Base-by-base conservation (phyloP, 805 yeast species). In the Pichia eremophila region DNA sequence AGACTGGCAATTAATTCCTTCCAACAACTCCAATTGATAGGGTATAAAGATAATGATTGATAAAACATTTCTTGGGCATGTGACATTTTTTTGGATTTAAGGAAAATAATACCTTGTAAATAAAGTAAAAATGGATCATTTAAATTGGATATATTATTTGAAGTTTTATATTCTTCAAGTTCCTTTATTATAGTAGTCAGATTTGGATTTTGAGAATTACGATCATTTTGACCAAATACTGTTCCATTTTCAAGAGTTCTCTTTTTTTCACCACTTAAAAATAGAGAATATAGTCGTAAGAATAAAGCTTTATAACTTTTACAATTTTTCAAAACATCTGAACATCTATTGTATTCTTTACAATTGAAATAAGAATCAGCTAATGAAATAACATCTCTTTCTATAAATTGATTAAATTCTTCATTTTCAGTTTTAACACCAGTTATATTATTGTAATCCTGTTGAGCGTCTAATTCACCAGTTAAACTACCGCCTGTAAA, bases 1-100 rank as follows among this genome's bases (percentile, higher is more conserved):
- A 87, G 65, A 46, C 86, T 78, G 5, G 78, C 68, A 12, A 79
- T 67, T 38, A 93, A 69, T 59, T 91, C 97, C 48, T 75, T 72
- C 97, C 97, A 93, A 49, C 93, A 84, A 46, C 90, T 77, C 99
- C 99, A 93, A 62, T 91, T 91, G 62, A 74, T 85, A 0, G 97
- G 95, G 56, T 82, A 88, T 29, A 73, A 44, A 25, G 73, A 68
- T 14, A 91, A 59, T 1, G 96, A 83, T 42, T 71, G 72, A 31
- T 79, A 69, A 32, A 90, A 72, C 41, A 69, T 68, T 25, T 74
- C 69, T 48, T 82, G 79, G 0, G 97, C 96, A 35, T 68, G 61
- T 2, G 67, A 54, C n/a, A 66, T 65, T 53, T 83, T 79, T 43
- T 80, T 79, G 56, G 82, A 82, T 55, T 78, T 81, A 46, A 79